Evolutionary conservation across 2,329 filamentous ascomycete genomes (phyloP), one percentile per base, ranked within the genome.

Genomic region (Reticulascus tulasneorum): DNA sequence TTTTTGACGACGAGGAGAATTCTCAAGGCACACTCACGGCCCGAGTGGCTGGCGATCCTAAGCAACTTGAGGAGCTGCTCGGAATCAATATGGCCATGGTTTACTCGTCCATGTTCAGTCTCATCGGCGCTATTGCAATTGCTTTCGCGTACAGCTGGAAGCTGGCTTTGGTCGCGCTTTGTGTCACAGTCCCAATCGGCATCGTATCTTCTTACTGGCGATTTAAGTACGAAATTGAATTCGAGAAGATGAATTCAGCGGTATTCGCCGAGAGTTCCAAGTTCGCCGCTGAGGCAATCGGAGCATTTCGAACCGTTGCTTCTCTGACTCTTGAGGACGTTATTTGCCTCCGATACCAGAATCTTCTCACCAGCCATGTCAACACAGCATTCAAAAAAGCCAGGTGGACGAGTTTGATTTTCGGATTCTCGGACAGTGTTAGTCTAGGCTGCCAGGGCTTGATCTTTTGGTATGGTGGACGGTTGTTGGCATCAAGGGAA

Each of bases 61-160:
- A 72, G 44, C 70, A 77, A 35, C 59, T 83, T 4, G 75, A 82
- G 53, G 75, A 83, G 54, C 63, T 84, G 6, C 70, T 82, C 49
- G 76, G 77, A 6, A 62, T 73, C 29, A 81, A 83, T 50, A 75
- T 83, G 69, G 71, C 78, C 3, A 69, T 85, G 45, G 71, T 77
- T 3, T 68, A 69, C 40, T 75, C 81, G 15, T 77, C 81, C 8
- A 52, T 83, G 16, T 82, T 86, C 52, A 82, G 76, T 31, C 59
- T 90, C 4, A 49, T 77, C 8, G 84, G 83, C 0, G 77, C 75
- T 7, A 59, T 86, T 11, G 64, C 72, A 27, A 82, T 90, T 33
- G 71, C 82, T 2, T 88, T 86, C 49, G 66, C 72, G 5, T 87
- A 83, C 53, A 82, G 82, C 2, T 90, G 86, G 86, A 90, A 88